Evolutionary conservation across 176 grass and related monocot genomes (phyloP).

Genomic region (Echinochloa phyllopogon): DNA sequence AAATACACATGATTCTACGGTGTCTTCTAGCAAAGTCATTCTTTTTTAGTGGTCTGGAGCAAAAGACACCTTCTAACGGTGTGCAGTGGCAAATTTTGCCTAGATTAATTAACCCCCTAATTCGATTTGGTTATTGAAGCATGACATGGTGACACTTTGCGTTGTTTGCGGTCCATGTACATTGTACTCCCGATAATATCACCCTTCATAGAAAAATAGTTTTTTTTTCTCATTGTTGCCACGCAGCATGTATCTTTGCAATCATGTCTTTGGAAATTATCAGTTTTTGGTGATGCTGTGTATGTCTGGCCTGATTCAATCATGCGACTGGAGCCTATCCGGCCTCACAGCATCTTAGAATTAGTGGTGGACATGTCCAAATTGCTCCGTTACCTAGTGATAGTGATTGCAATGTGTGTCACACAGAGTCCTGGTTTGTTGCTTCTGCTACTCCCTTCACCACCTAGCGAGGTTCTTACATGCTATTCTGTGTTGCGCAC

Average conservation of each 20-base stretch:
- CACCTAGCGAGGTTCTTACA: background rate
- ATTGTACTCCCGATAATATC: background rate
- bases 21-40: too few species aligned
- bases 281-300: background rate
- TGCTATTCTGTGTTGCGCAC: background rate
- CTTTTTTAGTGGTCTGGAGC: too few species aligned
- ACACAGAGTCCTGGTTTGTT: background rate
- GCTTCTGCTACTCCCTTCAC: background rate
- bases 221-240: background rate
- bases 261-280: background rate
- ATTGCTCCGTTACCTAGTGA: background rate
- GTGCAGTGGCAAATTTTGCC: too few species aligned
- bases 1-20: too few species aligned
- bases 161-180: background rate
- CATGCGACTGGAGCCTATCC: background rate
- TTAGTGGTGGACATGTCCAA: background rate
- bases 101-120: background rate
- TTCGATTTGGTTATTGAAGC: background rate
- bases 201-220: background rate
- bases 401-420: background rate
- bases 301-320: background rate
- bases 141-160: background rate
- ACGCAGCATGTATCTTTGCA: background rate
- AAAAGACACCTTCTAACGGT: too few species aligned
- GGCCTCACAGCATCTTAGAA: background rate